Evolutionary conservation across 805 yeast genomes (phyloP).

Genomic region (Wickerhamomyces sydowiorum): DNA sequence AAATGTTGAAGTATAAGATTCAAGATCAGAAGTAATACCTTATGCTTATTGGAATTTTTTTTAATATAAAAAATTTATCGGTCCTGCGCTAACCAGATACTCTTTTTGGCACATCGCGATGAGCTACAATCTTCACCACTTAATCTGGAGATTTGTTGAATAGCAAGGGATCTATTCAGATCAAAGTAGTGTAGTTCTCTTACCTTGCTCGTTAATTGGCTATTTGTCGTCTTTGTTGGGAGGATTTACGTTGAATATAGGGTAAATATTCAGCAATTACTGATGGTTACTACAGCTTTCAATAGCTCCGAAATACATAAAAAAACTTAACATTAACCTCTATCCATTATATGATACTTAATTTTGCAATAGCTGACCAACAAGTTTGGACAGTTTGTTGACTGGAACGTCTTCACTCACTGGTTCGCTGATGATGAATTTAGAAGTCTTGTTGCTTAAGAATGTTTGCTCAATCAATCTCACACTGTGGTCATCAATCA

Average conservation of each 20-base stretch:
- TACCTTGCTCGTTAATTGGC: no score
- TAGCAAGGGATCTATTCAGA: no score
- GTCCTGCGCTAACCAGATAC: constrained; percentile 14
- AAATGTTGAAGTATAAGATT: background rate
- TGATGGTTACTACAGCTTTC: no score
- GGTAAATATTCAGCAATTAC: no score
- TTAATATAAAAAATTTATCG: constrained; percentile 4
- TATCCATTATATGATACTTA: background rate
- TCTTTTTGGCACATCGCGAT: constrained; percentile 16
- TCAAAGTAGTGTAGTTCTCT: no score
- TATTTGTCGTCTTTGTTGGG: no score
- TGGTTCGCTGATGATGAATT: constrained; percentile 13
- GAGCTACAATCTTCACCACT: constrained; percentile 8
- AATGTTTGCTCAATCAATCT: constrained; percentile 14
- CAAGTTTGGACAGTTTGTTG: constrained; percentile 18
- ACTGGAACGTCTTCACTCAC: constrained; percentile 20
- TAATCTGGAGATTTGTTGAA: no score
- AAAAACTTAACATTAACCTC: background rate
- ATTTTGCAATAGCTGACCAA: constrained; percentile 10
- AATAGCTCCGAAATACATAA: no score
- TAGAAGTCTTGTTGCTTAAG: constrained; percentile 16
- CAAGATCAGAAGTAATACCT: background rate
- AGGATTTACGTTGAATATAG: no score
- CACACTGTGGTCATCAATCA: constrained; percentile 13
- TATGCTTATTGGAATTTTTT: background rate